Evolutionary conservation across 148 eudicot genomes (phyloP).

Genomic region (Fagopyrum esculentum): DNA sequence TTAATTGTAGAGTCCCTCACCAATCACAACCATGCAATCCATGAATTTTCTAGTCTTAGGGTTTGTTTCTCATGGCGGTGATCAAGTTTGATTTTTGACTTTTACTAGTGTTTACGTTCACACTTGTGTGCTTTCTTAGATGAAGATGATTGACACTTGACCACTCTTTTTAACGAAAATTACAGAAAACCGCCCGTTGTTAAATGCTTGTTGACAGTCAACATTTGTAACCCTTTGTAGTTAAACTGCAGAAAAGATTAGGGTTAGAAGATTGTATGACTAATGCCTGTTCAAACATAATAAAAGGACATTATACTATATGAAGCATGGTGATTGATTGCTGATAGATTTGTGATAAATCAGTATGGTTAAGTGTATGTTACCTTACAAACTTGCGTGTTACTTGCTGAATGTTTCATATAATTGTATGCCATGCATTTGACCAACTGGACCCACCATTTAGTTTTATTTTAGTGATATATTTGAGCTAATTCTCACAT

Average conservation of each 20-base stretch:
- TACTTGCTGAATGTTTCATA: neutral
- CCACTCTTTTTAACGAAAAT: neutral
- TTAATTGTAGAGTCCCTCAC: neutral
- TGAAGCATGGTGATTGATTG: neutral
- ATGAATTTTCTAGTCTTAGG: constrained; percentile 1
- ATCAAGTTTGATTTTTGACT: constrained; percentile 2
- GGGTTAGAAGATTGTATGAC: neutral
- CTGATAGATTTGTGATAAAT: neutral
- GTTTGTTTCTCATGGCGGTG: constrained; percentile 7
- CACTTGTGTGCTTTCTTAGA: neutral
- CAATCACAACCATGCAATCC: neutral
- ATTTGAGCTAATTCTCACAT: neutral
- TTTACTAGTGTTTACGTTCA: neutral
- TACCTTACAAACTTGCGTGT: neutral
- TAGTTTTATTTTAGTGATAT: neutral
- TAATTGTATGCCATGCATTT: neutral
- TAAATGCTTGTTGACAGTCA: neutral
- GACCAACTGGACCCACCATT: constrained; percentile 11
- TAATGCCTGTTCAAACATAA: neutral
- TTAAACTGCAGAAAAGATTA: neutral
- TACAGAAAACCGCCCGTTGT: neutral
- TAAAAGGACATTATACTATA: neutral
- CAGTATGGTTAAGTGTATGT: neutral
- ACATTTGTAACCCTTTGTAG: neutral
- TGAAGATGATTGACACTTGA: neutral